Conservation (phyloP, 768 basidiomycete genomes). For the Russula emetica region DNA sequence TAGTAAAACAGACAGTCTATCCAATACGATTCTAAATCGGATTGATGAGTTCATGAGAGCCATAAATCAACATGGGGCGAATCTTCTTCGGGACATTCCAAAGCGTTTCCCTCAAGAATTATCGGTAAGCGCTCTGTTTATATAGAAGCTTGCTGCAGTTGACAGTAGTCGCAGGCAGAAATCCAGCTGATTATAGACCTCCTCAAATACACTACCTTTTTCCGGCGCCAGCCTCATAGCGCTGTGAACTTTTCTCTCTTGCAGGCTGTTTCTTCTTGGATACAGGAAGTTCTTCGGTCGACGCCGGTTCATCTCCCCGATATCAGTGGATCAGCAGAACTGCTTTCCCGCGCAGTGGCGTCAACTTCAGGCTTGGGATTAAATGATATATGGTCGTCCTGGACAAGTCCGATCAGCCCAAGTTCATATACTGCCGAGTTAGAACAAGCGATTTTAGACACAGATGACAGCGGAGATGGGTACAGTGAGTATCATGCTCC, state of each 20-base stretch:
- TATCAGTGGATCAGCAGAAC: conserved; percentile 35
- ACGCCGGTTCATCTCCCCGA: conserved; percentile 36
- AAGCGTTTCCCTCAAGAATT: not conserved
- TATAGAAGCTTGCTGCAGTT: not conserved
- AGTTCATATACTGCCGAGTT: conserved; percentile 5
- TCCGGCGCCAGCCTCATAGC: not conserved
- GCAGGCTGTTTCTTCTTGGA: conserved; percentile 54
- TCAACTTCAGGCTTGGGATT: conserved; percentile 71
- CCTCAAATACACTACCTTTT: conserved; percentile 17
- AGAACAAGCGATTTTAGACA: not conserved
- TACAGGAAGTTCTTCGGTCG: conserved; percentile 37
- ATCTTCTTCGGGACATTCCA: conserved; percentile 11
- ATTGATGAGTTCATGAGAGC: conserved; percentile 6
- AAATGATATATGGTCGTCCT: conserved; percentile 61
- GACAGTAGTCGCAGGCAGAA: conserved; percentile 17
- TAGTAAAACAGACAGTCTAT: not conserved
- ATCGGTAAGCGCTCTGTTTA: conserved; percentile 1
- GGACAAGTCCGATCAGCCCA: conserved; percentile 32
- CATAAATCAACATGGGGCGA: conserved; percentile 7
- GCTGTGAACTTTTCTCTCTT: conserved; percentile 49
- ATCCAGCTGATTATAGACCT: conserved; percentile 19
- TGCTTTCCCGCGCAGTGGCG: conserved; percentile 48
- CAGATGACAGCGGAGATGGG: not conserved
- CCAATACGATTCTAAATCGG: not conserved
- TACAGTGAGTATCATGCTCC: conserved; percentile 1